Evolutionary conservation across 169 alveolate genomes (phyloP).

Genomic region (Theileria parva): DNA sequence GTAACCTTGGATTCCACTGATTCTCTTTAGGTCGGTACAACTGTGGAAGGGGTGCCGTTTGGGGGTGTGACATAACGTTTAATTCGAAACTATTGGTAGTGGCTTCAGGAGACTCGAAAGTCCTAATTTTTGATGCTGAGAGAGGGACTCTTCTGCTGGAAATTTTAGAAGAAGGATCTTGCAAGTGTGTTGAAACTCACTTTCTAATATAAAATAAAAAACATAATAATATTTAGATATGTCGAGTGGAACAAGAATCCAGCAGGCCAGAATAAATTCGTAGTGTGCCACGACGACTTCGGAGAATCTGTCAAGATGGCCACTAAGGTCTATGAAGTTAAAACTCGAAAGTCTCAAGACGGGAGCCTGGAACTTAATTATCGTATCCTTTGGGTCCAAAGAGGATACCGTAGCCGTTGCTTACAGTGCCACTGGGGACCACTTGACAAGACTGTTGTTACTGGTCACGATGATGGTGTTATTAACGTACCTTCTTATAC

Average conservation of each 20-base stretch:
- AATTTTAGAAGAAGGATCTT: conserved; percentile 78
- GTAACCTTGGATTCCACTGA: conserved; percentile 25
- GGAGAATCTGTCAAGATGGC: conserved; percentile 72
- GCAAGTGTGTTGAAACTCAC: conserved; percentile 76
- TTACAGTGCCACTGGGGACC: conserved; percentile 88
- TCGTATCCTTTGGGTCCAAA: conserved; percentile 62
- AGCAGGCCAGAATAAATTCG: conserved; percentile 77
- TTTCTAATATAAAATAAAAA: conserved; percentile 1
- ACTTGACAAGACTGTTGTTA: conserved; percentile 81
- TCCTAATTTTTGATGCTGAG: conserved; percentile 79
- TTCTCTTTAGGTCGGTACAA: conserved; percentile 78
- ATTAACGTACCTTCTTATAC: conserved; percentile 61
- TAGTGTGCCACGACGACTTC: conserved; percentile 83
- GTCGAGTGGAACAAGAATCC: conserved; percentile 87
- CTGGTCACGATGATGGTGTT: conserved; percentile 87
- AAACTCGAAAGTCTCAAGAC: conserved; percentile 29
- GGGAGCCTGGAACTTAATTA: conserved; percentile 37
- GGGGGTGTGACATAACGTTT: conserved; percentile 84
- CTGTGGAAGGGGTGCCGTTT: conserved; percentile 86
- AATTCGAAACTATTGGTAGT: conserved; percentile 80
- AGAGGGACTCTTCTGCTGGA: conserved; percentile 77
- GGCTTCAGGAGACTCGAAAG: conserved; percentile 85
- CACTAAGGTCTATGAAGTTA: conserved; percentile 77
- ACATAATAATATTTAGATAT: conserved; percentile 65
- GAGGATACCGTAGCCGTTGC: conserved; percentile 71